A percentile compares a stretch with the other conserved stretches of the same genome.
These are phyloP conservation scores for Fusarium fujikuroi DNA, from an alignment of 2,329 filamentous ascomycete species.

Conservation along the genomic window DNA sequence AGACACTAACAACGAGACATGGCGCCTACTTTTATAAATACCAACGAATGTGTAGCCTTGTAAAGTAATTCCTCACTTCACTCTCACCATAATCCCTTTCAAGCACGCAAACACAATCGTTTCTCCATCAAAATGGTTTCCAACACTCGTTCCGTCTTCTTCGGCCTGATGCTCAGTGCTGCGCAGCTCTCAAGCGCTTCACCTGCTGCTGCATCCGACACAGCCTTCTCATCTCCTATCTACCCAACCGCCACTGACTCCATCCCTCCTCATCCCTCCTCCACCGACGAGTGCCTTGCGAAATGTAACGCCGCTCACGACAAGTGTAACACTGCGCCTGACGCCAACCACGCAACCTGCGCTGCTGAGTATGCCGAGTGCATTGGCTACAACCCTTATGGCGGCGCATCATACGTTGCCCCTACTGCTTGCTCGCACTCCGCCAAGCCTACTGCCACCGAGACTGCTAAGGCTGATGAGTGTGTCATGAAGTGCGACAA, in stretches of 20 bases:
- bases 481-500: conserved; percentile 1
- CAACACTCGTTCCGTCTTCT: conserved; percentile 17
- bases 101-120: neutral
- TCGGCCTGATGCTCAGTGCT: conserved; percentile 9
- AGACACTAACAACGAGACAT: neutral
- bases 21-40: neutral
- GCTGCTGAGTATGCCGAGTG: neutral
- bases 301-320: conserved; percentile 5
- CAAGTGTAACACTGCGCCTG: neutral
- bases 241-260: conserved; percentile 14
- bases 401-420: neutral
- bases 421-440: conserved; percentile 13
- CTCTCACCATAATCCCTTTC: neutral
- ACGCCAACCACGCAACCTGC: conserved; percentile 15
- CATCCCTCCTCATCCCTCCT: neutral
- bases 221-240: neutral
- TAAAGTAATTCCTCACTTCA: neutral
- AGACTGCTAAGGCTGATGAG: neutral
- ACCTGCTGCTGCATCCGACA: neutral
- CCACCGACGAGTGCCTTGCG: conserved; percentile 5
- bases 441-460: neutral
- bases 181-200: conserved; percentile 7
- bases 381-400: conserved; percentile 1
- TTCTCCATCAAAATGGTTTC: conserved; percentile 1
- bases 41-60: neutral